These are phyloP conservation scores for Cryptosporidium bovis DNA, from an alignment of 169 alveolate species.

Conservation along the genomic window DNA sequence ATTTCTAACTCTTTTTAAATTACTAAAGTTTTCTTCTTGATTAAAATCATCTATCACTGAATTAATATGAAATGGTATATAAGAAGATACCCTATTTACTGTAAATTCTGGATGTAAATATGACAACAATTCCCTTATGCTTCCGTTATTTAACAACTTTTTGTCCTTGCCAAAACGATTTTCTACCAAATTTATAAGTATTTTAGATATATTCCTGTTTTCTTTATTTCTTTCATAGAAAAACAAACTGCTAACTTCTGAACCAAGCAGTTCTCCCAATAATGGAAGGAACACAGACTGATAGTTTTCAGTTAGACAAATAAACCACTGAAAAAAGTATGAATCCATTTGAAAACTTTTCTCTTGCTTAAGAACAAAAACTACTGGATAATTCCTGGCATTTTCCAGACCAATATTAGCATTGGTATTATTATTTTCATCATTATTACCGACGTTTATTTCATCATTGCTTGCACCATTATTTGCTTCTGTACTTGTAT, in stretches of 20 bases:
- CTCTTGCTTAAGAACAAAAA: constrained; percentile 8
- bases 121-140: no score
- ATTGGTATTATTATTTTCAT: neutral
- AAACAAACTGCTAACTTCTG: constrained; percentile 22
- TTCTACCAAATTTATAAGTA: no score
- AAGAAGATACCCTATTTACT: no score
- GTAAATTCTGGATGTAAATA: no score
- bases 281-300: constrained; percentile 34
- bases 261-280: constrained; percentile 52
- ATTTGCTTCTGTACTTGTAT: neutral
- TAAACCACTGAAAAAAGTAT: constrained; percentile 60
- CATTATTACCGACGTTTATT: no score
- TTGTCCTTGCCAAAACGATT: neutral
- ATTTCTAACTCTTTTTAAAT: no score
- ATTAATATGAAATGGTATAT: no score
- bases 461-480: neutral
- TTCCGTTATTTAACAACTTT: neutral
- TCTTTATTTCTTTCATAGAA: constrained; percentile 4
- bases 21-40: no score
- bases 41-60: no score
- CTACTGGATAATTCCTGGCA: constrained; percentile 4
- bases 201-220: neutral
- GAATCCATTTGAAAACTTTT: constrained; percentile 59
- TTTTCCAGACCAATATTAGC: neutral
- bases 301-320: constrained; percentile 23